Percentiles rank a stretch among this genome's conserved stretches.
phyloP scores from a whole-genome alignment of 352 stramenopile genomes.

The Phytophthora pluvialis region DNA sequence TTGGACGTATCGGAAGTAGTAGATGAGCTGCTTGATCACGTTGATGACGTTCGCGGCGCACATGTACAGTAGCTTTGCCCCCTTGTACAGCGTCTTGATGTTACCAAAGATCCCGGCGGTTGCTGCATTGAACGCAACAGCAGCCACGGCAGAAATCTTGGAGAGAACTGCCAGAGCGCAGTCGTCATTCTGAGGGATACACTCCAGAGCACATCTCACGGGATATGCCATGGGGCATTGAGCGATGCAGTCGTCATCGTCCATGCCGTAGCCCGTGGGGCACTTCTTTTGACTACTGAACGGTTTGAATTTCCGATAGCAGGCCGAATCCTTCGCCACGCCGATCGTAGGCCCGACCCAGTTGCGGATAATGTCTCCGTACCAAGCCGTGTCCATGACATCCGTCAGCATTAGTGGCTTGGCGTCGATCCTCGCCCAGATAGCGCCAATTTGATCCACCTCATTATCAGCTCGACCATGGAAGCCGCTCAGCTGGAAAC shows the following conservation, averaged over 20 bases:
- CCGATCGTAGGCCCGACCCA: slow-evolving; percentile 31
- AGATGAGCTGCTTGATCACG: slow-evolving; percentile 44
- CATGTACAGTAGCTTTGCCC: slow-evolving; percentile 40
- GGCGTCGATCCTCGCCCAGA: slow-evolving; percentile 14
- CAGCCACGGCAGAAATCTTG: slow-evolving; percentile 23
- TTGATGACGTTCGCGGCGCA: slow-evolving; percentile 49
- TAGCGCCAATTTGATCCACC: slow-evolving; percentile 14
- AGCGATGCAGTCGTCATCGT: slow-evolving; percentile 60
- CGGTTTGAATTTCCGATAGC: slow-evolving; percentile 16
- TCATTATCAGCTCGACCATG: slow-evolving; percentile 7
- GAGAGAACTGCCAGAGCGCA: slow-evolving; percentile 13
- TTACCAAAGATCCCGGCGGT: slow-evolving; percentile 19
- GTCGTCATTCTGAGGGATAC: slow-evolving; percentile 42
- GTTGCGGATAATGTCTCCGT: slow-evolving; percentile 19
- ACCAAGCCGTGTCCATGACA: slow-evolving; percentile 15
- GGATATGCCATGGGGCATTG: slow-evolving; percentile 71
- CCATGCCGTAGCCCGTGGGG: slow-evolving; percentile 42
- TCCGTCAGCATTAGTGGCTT: slow-evolving; percentile 16
- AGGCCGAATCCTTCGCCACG: slow-evolving; percentile 6
- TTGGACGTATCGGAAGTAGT: slow-evolving; percentile 42
- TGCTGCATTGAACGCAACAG: slow-evolving; percentile 24
- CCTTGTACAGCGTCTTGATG: slow-evolving; percentile 14
- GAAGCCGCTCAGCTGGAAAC: slow-evolving; percentile 12
- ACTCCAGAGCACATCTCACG: slow-evolving; percentile 31
- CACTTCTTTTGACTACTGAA: slow-evolving; percentile 11